A percentile compares a stretch with the other conserved stretches of the same genome.
phyloP scores from a whole-genome alignment of 495 filamentous ascomycete species.

The Hapsidospora chrysogenum region DNA sequence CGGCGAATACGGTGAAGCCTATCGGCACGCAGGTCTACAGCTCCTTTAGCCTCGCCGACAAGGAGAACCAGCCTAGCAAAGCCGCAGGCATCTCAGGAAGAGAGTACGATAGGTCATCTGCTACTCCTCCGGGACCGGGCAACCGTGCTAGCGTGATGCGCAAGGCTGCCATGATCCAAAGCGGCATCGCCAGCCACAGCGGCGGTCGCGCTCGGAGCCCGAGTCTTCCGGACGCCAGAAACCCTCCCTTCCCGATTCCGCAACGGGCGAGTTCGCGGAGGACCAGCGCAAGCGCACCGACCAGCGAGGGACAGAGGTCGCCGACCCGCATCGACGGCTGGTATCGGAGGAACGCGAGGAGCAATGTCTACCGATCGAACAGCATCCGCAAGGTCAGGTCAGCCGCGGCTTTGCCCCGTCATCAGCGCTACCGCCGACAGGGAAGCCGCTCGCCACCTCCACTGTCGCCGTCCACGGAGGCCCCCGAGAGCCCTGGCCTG shows the following conservation, averaged over 20 bases:
- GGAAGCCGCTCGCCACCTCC: constrained; percentile 49
- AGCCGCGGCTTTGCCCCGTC: constrained; percentile 48
- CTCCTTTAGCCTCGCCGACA: constrained; percentile 15
- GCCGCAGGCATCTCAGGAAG: constrained; percentile 11
- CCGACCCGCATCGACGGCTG: constrained; percentile 40
- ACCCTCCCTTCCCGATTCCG: constrained; percentile 76
- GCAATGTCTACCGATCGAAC: constrained; percentile 26
- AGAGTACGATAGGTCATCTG: constrained; percentile 9
- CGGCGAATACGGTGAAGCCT: neutral
- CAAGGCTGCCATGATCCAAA: constrained; percentile 58
- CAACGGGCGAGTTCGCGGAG: constrained; percentile 75
- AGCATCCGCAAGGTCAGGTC: constrained; percentile 73
- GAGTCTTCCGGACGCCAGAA: constrained; percentile 45
- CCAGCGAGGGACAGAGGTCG: constrained; percentile 58
- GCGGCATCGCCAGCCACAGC: constrained; percentile 54
- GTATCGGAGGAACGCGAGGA: constrained; percentile 21
- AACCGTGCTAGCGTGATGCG: constrained; percentile 29
- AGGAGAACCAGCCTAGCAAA: constrained; percentile 14
- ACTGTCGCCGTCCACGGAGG: constrained; percentile 45
- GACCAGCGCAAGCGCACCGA: constrained; percentile 41
- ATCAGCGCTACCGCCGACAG: constrained; percentile 25
- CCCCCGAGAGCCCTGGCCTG: constrained; percentile 50
- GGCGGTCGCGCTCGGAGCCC: constrained; percentile 56
- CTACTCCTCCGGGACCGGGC: constrained; percentile 10
- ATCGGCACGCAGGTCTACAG: constrained; percentile 12